Evolutionary conservation across 2,329 filamentous ascomycete genomes (phyloP).

Genomic region (Exutisphaerella laricina): DNA sequence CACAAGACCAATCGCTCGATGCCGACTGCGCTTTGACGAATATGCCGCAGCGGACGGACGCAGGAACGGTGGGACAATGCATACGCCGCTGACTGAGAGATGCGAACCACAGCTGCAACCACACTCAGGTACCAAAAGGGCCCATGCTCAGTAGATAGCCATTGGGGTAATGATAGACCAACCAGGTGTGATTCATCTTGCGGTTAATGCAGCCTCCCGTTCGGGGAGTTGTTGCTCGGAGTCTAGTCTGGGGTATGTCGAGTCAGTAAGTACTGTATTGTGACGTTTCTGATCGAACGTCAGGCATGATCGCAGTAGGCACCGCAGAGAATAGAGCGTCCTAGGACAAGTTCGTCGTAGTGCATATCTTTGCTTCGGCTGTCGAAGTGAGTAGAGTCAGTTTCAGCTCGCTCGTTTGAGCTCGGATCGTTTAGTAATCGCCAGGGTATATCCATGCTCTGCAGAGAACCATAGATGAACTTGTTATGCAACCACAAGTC

Average conservation of each 20-base stretch:
- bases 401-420: slow-evolving; percentile 1
- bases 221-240: slow-evolving; percentile 9
- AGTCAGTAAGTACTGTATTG: slow-evolving; percentile 6
- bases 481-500: too few relatives aligned
- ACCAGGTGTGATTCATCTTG: slow-evolving; percentile 2
- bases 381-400: slow-evolving; percentile 19
- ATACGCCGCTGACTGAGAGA: slow-evolving; percentile 16
- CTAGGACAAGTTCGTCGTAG: background rate
- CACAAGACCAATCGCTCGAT: background rate
- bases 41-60: background rate
- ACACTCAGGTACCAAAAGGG: slow-evolving; percentile 17
- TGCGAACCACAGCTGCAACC: slow-evolving; percentile 10
- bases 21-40: background rate
- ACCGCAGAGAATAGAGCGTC: background rate
- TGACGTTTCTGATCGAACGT: slow-evolving; percentile 4
- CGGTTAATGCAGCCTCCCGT: slow-evolving; percentile 12
- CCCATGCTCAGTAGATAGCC: slow-evolving; percentile 1
- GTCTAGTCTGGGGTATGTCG: slow-evolving; percentile 1
- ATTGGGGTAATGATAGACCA: slow-evolving; percentile 4
- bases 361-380: slow-evolving; percentile 4
- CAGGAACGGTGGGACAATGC: slow-evolving; percentile 2
- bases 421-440: too few relatives aligned
- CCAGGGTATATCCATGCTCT: too few relatives aligned
- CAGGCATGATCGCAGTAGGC: slow-evolving; percentile 6
- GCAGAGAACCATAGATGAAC: too few relatives aligned